Evolutionary conservation across 1,284 basidiomycete species (phyloP).

Genomic region (Polyporus tsugae): DNA sequence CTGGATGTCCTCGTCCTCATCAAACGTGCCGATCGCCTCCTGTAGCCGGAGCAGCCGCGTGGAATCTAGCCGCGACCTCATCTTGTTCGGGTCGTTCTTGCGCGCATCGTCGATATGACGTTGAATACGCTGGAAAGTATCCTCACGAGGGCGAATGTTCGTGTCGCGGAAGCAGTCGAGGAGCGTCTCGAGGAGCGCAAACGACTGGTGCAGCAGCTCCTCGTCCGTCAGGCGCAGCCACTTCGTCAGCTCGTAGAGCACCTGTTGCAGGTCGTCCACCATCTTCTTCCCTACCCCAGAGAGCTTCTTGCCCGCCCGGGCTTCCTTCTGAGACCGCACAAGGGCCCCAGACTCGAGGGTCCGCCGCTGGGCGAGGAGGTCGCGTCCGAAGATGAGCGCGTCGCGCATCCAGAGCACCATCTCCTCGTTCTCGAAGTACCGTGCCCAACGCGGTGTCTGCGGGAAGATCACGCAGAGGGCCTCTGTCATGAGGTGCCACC

Average conservation of each 20-base stretch:
- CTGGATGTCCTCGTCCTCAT: slow-evolving; percentile 61
- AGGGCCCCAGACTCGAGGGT: slow-evolving; percentile 78
- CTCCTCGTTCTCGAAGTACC: slow-evolving; percentile 78
- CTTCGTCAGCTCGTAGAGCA: slow-evolving; percentile 78
- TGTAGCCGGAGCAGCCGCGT: slow-evolving; percentile 66
- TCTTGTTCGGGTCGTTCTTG: slow-evolving; percentile 50
- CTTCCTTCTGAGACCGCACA: slow-evolving; percentile 42
- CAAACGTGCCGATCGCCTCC: slow-evolving; percentile 63
- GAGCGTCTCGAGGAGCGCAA: slow-evolving; percentile 81
- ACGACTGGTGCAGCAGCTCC: slow-evolving; percentile 89
- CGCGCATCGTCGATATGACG: slow-evolving; percentile 67
- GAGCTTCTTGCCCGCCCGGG: slow-evolving; percentile 41
- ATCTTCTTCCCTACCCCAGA: slow-evolving; percentile 73
- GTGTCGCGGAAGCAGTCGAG: slow-evolving; percentile 73
- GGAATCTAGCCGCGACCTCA: slow-evolving; percentile 64
- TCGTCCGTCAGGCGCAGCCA: slow-evolving; percentile 94
- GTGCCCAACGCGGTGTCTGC: slow-evolving; percentile 84
- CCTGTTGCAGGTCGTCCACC: slow-evolving; percentile 79
- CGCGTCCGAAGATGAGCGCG: slow-evolving; percentile 89
- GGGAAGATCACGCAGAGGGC: slow-evolving; percentile 86
- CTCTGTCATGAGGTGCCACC: slow-evolving; percentile 87
- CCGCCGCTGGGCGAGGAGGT: slow-evolving; percentile 82
- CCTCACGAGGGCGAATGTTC: slow-evolving; percentile 57
- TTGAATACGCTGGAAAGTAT: slow-evolving; percentile 61
- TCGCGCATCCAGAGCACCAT: slow-evolving; percentile 99